phyloP scores from a whole-genome alignment of 345 rosid species.

The Acer saccharum region DNA sequence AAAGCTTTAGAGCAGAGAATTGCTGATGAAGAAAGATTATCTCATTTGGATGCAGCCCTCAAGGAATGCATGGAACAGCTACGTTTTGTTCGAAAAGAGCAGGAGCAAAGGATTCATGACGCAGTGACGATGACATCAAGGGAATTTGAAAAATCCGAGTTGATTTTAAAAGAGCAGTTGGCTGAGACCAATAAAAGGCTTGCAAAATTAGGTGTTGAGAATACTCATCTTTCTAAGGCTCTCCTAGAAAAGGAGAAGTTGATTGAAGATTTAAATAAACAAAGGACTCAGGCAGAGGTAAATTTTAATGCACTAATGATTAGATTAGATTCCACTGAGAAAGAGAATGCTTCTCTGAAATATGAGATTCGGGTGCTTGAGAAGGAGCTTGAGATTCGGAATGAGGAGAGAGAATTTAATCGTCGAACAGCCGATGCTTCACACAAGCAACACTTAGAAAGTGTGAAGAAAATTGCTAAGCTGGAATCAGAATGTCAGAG shows the following conservation, averaged over 20 bases:
- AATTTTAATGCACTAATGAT: slow-evolving; percentile 55
- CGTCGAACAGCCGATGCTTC: slow-evolving; percentile 69
- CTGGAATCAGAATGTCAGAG: slow-evolving; percentile 91
- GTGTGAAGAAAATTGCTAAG: slow-evolving; percentile 80
- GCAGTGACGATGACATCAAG: slow-evolving; percentile 64
- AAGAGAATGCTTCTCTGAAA: slow-evolving; percentile 67
- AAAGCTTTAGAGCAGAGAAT: slow-evolving; percentile 57
- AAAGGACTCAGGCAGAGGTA: slow-evolving; percentile 51
- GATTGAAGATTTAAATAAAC: slow-evolving; percentile 62
- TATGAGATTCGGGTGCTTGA: slow-evolving; percentile 81
- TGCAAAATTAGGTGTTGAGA: slow-evolving; percentile 56
- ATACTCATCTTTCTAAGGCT: slow-evolving; percentile 56
- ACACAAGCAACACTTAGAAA: slow-evolving; percentile 79
- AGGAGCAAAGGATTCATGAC: slow-evolving; percentile 79
- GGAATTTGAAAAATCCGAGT: slow-evolving; percentile 53
- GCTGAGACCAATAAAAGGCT: slow-evolving; percentile 54
- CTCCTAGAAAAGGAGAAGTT: slow-evolving; percentile 58
- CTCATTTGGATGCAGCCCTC: slow-evolving; percentile 67
- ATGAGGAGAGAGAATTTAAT: slow-evolving; percentile 88
- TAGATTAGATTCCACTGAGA: slow-evolving; percentile 70
- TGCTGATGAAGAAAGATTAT: slow-evolving; percentile 51
- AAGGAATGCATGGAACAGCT: slow-evolving; percentile 89
- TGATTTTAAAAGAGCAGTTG: slow-evolving; percentile 49
- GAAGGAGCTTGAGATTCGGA: slow-evolving; percentile 92
- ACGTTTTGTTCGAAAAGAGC: slow-evolving; percentile 73